Conservation (phyloP, 1,284 basidiomycete species). For the Uromyces viciae-fabae region DNA sequence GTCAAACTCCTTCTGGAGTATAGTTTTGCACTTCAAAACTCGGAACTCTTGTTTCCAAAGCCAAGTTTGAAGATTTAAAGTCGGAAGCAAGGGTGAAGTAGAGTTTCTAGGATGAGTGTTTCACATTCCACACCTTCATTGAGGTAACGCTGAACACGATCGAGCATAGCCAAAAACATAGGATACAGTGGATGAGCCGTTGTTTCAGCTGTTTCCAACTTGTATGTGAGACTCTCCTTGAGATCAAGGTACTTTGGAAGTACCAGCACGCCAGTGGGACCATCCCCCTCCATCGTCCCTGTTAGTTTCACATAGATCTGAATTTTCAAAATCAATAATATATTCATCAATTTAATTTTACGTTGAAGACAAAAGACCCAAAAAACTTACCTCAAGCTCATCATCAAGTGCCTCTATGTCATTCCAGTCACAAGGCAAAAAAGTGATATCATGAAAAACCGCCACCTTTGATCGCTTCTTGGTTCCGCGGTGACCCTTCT, state of each 20-base stretch:
- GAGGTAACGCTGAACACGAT: neutral
- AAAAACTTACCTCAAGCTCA: neutral
- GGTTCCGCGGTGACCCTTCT: too few relatives aligned
- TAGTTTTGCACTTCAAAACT: neutral
- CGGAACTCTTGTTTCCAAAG: neutral
- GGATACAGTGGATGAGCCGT: neutral
- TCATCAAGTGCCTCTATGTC: neutral
- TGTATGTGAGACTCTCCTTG: neutral
- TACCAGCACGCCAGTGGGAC: neutral
- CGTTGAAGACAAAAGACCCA: neutral
- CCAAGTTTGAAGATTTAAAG: neutral
- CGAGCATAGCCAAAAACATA: neutral
- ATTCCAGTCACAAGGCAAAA: neutral
- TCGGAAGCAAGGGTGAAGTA: neutral
- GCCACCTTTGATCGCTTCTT: too few relatives aligned
- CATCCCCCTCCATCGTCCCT: neutral
- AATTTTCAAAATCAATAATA: neutral
- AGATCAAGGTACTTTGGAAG: conserved; percentile 13
- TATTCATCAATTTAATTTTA: neutral
- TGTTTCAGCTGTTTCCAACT: neutral
- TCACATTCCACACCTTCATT: neutral
- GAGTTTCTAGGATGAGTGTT: neutral
- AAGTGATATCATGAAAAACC: neutral
- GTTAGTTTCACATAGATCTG: neutral
- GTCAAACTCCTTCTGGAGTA: neutral